Conservation (phyloP, 1,284 basidiomycete genomes). For the Crucibulum parvulum region DNA sequence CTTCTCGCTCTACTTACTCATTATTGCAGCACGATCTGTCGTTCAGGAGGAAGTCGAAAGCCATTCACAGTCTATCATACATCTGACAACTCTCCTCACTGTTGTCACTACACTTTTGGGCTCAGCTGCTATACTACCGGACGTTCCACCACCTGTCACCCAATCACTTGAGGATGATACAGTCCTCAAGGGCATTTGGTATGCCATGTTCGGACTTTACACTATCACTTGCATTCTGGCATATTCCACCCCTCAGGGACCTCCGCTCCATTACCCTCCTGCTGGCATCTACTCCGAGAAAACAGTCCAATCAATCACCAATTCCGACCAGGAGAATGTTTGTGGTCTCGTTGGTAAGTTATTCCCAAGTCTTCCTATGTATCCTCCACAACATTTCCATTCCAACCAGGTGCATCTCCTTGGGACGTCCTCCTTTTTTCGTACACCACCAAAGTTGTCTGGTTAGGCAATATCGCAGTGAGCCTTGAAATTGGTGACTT, state of each 20-base stretch:
- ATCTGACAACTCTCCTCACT: constrained; percentile 67
- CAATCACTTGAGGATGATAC: constrained; percentile 12
- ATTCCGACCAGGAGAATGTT: constrained; percentile 68
- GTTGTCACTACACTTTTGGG: constrained; percentile 58
- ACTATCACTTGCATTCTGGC: constrained; percentile 53
- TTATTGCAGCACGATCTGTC: constrained; percentile 61
- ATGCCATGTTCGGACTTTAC: constrained; percentile 57
- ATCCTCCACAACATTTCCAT: neutral
- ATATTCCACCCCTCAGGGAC: constrained; percentile 73
- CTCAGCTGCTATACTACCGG: constrained; percentile 62
- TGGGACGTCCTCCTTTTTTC: constrained; percentile 76
- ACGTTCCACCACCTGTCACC: constrained; percentile 35
- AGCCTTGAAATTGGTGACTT: constrained; percentile 87
- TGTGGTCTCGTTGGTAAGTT: constrained; percentile 59
- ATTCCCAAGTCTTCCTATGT: constrained; percentile 1
- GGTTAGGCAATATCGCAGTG: constrained; percentile 76
- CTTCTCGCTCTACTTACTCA: constrained; percentile 59
- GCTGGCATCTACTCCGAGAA: constrained; percentile 80
- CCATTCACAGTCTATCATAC: constrained; percentile 73
- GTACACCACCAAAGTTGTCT: constrained; percentile 85
- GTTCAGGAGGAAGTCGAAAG: constrained; percentile 50
- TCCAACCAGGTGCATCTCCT: constrained; percentile 50
- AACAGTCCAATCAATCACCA: constrained; percentile 60
- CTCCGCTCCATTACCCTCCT: constrained; percentile 74
- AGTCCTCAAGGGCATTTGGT: constrained; percentile 47